phyloP scores from a whole-genome alignment of 108 stramenopile species.

The Conticribra weissflogii region DNA sequence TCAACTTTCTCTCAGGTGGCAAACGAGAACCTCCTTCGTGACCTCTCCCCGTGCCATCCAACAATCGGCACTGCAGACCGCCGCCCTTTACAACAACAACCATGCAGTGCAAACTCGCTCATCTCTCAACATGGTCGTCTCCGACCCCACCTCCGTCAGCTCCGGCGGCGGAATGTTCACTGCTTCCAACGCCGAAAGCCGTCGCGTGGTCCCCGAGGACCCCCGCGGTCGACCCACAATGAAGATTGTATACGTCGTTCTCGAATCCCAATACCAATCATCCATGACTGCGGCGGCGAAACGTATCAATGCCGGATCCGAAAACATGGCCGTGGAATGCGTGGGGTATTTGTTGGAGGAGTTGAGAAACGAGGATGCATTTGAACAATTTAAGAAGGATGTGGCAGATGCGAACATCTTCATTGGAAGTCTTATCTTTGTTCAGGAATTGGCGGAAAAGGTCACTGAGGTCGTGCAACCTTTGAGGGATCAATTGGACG shows the following conservation, averaged over 20 bases:
- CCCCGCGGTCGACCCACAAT: conserved; percentile 70
- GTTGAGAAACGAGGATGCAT: conserved; percentile 86
- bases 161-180: conserved; percentile 83
- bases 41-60: conserved; percentile 24
- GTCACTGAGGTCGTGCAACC: conserved; percentile 92
- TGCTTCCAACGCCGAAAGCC: conserved; percentile 85
- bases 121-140: conserved; percentile 67
- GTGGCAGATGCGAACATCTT: conserved; percentile 92
- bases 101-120: conserved; percentile 34
- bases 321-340: conserved; percentile 96
- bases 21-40: conserved; percentile 34
- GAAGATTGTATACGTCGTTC: conserved; percentile 98
- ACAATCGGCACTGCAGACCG: conserved; percentile 48
- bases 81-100: conserved; percentile 42
- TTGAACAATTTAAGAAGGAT: conserved; percentile 93
- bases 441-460: conserved; percentile 97
- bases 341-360: conserved; percentile 97
- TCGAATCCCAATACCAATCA: conserved; percentile 96
- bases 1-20: conserved; percentile 17
- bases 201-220: conserved; percentile 89
- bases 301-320: conserved; percentile 91
- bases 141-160: conserved; percentile 63
- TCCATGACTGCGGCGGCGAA: conserved; percentile 95
- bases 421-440: conserved; percentile 96
- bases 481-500: conserved; percentile 88